Evolutionary conservation across 192 early-diverging fungal species (phyloP), one percentile per base, ranked within the genome.

Genomic region (Backusella tarrabulga): DNA sequence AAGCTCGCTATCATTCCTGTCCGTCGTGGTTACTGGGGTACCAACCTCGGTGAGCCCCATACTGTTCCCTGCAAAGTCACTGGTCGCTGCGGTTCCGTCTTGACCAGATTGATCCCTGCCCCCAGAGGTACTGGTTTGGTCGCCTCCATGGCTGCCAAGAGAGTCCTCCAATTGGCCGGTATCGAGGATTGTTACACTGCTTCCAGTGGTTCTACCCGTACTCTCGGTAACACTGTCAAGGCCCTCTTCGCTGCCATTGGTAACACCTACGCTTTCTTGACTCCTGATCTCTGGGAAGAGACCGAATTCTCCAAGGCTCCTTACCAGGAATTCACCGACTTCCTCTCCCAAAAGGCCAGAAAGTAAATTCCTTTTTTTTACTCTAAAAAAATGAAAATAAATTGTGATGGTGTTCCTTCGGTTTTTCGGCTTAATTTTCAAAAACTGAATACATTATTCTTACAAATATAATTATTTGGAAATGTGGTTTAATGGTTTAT

Each of bases 41-140:
- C 96, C 86, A 89, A 89, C 77, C 91, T 99, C 81, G 96, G 96
- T 92, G 94, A 94, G 69, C 96, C 97, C 79, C 97, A 99, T 93
- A 99, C 97, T 82, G 96, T 99, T 79, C 96, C 97, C 73, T 88
- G 90, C 92, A 99, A 99, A 94, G 96, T 96, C 78, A 96, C 94
- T 77, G 96, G 96, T 75, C 95, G 95, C 91, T 96, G 94, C 86
- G 96, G 97, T 87, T 99, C 96, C 81, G 91, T 93, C 80, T 86
- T 93, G 76, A 90, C 92, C 85, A 95, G 97, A 87, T 85, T 99
- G 35, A 93, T 99, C 83, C 97, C 97, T 75, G 97, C 97, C 85
- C 97, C 97, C 87, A 96, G 97, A 84, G 97, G 97, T 96, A 99
- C 97, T 85, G 96, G 96, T 82, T 93, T 99, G 76, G 97, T 99